These are phyloP conservation scores for Kokia cookei DNA, from an alignment of 441 rosid genomes.

Conservation along the genomic window DNA sequence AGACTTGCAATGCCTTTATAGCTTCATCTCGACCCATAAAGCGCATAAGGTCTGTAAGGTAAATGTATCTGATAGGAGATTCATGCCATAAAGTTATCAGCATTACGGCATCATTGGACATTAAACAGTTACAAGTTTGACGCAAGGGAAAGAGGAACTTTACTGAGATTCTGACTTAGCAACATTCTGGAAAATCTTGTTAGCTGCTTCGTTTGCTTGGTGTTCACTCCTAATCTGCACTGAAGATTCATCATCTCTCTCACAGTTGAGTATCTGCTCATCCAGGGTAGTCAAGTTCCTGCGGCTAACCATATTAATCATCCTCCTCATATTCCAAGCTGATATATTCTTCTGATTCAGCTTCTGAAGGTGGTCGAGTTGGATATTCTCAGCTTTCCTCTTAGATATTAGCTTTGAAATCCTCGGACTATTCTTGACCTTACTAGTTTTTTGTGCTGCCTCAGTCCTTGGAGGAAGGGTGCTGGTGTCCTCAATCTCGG, in stretches of 20 bases:
- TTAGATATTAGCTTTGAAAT: constrained; percentile 12
- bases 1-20: constrained; percentile 30
- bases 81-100: neutral
- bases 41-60: constrained; percentile 47
- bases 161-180: constrained; percentile 50
- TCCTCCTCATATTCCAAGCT: constrained; percentile 62
- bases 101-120: neutral
- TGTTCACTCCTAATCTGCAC: constrained; percentile 46
- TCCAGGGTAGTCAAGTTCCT: constrained; percentile 44
- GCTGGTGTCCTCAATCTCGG: neutral
- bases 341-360: constrained; percentile 56
- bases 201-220: constrained; percentile 66
- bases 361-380: constrained; percentile 40
- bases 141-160: constrained; percentile 9
- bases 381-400: constrained; percentile 31
- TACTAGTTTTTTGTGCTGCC: constrained; percentile 11
- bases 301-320: constrained; percentile 41
- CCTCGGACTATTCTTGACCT: constrained; percentile 17
- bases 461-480: constrained; percentile 19
- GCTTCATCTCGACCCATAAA: constrained; percentile 60
- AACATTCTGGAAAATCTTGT: constrained; percentile 54
- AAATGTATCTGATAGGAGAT: constrained; percentile 35
- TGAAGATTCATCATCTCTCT: constrained; percentile 39
- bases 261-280: constrained; percentile 38
- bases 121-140: neutral